Evolutionary conservation across 768 basidiomycete species (phyloP).

Genomic region (Amanita rimosa): DNA sequence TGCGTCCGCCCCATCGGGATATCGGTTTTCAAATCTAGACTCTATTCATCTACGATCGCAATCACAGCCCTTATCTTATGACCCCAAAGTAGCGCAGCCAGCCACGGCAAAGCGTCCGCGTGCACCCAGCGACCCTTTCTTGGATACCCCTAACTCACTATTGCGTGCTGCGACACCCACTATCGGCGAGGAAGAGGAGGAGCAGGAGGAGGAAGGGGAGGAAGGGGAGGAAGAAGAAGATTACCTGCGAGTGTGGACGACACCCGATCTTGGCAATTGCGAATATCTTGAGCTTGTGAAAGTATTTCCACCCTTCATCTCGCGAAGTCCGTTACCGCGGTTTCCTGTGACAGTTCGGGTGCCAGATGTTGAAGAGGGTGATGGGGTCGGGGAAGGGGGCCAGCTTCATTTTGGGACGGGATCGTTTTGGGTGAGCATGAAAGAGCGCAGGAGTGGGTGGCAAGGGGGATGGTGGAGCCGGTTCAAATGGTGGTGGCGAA

Average conservation of each 20-base stretch:
- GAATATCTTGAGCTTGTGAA: constrained; percentile 60
- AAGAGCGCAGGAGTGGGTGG: constrained; percentile 52
- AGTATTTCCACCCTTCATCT: constrained; percentile 71
- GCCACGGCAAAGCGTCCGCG: constrained; percentile 47
- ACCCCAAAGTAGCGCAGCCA: constrained; percentile 32
- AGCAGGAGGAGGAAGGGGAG: no score
- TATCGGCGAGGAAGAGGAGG: no score
- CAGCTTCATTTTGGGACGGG: constrained; percentile 75
- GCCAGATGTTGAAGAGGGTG: constrained; percentile 62
- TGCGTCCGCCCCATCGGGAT: constrained; percentile 18
- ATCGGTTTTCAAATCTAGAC: constrained; percentile 24
- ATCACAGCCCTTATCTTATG: constrained; percentile 40
- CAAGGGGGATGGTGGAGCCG: constrained; percentile 73
- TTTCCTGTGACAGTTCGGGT: constrained; percentile 40
- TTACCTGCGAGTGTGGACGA: constrained; percentile 69
- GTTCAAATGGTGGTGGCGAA: constrained; percentile 71
- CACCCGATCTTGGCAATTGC: constrained; percentile 67
- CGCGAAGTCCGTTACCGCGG: constrained; percentile 58
- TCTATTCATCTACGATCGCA: constrained; percentile 41
- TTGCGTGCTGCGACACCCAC: constrained; percentile 25
- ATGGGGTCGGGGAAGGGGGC: constrained; percentile 42
- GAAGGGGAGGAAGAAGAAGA: constrained; percentile 10
- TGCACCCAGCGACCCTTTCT: constrained; percentile 71
- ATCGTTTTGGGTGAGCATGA: constrained; percentile 64
- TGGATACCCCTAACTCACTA: constrained; percentile 58